Conservation (phyloP, 176 grass and related monocot species). For the Triticum urartu region DNA sequence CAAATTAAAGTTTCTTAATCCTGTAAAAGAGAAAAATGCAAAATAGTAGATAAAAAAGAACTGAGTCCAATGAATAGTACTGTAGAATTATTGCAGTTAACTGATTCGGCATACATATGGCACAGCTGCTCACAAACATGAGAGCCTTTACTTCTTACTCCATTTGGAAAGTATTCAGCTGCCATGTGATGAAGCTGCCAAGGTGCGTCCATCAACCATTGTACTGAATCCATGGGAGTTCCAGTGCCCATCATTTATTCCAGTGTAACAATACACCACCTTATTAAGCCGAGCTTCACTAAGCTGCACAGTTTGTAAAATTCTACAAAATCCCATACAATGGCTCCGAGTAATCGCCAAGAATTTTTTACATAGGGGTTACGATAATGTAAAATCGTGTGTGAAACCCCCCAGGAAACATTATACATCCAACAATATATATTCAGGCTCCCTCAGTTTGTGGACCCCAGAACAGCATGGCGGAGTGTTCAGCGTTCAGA, state of each 20-base stretch:
- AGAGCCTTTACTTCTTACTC: neutral
- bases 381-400: neutral
- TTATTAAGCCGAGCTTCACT: slow-evolving; percentile 9
- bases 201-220: neutral
- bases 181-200: neutral
- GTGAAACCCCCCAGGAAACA: neutral
- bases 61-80: neutral
- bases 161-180: neutral
- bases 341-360: neutral
- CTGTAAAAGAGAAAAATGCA: no score
- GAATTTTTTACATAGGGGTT: slow-evolving; percentile 35
- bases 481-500: slow-evolving; percentile 31
- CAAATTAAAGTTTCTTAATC: no score
- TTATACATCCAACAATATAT: neutral
- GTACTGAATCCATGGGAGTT: neutral
- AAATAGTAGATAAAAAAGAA: neutral
- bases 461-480: neutral
- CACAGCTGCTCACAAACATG: neutral
- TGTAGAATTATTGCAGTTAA: neutral
- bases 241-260: neutral
- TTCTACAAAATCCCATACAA: neutral
- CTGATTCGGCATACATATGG: neutral
- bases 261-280: neutral
- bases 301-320: neutral
- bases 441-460: neutral